Percentiles rank a stretch among this genome's conserved stretches.
These are phyloP conservation scores for Boletus semigastroideus DNA, from an alignment of 1,284 basidiomycete genomes.

Conservation along the genomic window DNA sequence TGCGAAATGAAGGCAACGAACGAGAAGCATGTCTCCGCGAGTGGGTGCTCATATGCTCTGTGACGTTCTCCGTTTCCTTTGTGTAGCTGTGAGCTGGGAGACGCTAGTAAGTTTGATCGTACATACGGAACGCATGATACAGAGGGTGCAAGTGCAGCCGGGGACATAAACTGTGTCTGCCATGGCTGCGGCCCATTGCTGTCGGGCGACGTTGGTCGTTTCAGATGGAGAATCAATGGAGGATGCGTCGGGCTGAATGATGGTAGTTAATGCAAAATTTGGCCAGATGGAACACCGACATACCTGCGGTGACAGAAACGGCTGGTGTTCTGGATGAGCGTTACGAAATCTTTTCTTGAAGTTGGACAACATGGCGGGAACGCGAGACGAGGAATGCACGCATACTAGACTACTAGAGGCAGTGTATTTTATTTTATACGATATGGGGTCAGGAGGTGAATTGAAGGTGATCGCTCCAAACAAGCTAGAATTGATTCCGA, in stretches of 20 bases:
- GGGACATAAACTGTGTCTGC: slow-evolving; percentile 5
- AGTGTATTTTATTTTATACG: neutral
- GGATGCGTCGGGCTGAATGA: neutral
- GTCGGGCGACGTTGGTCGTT: neutral
- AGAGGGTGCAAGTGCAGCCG: slow-evolving; percentile 9
- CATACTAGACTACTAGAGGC: neutral
- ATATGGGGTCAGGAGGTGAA: slow-evolving; percentile 3
- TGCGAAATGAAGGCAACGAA: slow-evolving; percentile 21
- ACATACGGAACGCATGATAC: slow-evolving; percentile 11
- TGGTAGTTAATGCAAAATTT: neutral
- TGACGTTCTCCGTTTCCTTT: slow-evolving; percentile 6
- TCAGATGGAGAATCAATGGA: neutral
- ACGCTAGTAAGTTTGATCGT: accelerated
- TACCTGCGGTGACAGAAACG: slow-evolving; percentile 2
- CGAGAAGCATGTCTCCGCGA: neutral
- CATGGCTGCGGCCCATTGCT: neutral
- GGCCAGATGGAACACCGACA: neutral
- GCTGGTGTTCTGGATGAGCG: neutral
- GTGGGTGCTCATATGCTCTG: neutral
- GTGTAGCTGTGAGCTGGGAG: slow-evolving; percentile 8
- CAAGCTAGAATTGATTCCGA: slow-evolving; percentile 9
- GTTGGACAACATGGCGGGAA: slow-evolving; percentile 11
- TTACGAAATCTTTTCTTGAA: slow-evolving; percentile 7
- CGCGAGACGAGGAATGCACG: neutral
- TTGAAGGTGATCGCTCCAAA: slow-evolving; percentile 11